Percentiles rank a stretch among this genome's conserved stretches.
Evolutionary conservation across 1,139 yeast species (phyloP).

Genomic region (Yamadazyma jaroonii): DNA sequence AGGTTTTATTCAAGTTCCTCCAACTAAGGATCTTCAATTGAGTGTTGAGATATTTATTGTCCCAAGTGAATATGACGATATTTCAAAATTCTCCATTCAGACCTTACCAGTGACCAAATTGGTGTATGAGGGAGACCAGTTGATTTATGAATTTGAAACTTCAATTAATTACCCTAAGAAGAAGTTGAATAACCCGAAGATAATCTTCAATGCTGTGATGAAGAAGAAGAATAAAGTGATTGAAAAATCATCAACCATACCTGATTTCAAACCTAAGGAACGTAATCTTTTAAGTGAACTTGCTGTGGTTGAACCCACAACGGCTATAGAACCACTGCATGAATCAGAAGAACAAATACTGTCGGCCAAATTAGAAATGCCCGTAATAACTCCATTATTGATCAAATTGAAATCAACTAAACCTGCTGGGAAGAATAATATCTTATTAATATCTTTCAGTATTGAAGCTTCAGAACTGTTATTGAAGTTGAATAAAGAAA

Average conservation of each 20-base stretch:
- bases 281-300: constrained; percentile 7
- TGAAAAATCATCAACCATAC: constrained; percentile 8
- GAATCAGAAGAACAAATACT: background rate
- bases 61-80: constrained; percentile 23
- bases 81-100: constrained; percentile 4
- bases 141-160: constrained; percentile 24
- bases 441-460: constrained; percentile 53
- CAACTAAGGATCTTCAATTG: constrained; percentile 5
- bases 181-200: constrained; percentile 29
- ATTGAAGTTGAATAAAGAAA: constrained; percentile 11
- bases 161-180: constrained; percentile 38
- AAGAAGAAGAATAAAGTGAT: background rate
- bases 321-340: background rate
- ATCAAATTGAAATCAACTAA: constrained; percentile 56
- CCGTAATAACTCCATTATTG: constrained; percentile 30
- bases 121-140: constrained; percentile 9
- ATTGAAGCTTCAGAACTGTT: constrained; percentile 51
- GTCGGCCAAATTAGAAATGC: constrained; percentile 12
- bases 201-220: constrained; percentile 22
- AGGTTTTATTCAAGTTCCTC: constrained; percentile 8
- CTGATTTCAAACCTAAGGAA: constrained; percentile 14
- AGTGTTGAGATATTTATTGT: constrained; percentile 20
- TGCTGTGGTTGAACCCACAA: background rate
- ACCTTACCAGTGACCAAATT: constrained; percentile 11
- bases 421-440: constrained; percentile 54